Evolutionary conservation across 2,329 filamentous ascomycete genomes (phyloP), one percentile per base, ranked within the genome.

Genomic region (Sclerotinia glacialis): DNA sequence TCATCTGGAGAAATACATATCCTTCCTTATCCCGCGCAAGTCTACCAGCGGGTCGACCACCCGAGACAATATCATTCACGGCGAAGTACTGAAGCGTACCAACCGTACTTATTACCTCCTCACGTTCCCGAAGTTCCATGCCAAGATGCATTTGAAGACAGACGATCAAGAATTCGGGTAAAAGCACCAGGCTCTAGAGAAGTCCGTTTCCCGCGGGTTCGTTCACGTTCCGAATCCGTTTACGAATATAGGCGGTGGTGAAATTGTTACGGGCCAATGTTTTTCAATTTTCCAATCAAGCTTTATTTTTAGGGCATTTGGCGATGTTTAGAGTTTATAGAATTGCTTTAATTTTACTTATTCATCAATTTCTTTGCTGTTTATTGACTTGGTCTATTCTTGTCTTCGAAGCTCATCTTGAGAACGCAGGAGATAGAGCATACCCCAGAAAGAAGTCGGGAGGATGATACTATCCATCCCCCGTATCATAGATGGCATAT

Each of bases 181-280:
- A 61, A 66, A 23, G 21, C 26, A n/a, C 55, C 64, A 53, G 55
- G 64, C 1, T 16, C 55, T 18, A 31, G 55, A 37, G 55, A 44
- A 7, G 55, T 61, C 5, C 21, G 21, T 21, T 61, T 66, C 40
- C 64, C 64, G 21, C 64, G n/a, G 26, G 26, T 49, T 37, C 55
- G 55, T 2, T 66, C 55, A 40, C 26, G 9, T 9, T 66, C 64
- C 4, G 55, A 66, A 37, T 66, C 55, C 21, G 9, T 66, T 42
- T 52, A 66, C 37, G 64, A 66, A 66, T 66, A 65, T 61, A 49
- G 56, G 23, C 47, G 23, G 8, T 63, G 60, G 60, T 63, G 37
- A 42, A 26, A 59, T 18, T 34, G 3, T 31, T 11, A 18, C 3
- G 12, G 12, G 21, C 3, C 11, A 4, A n/a, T 34, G n/a, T 2